Conservation (phyloP, 495 filamentous ascomycete genomes). For the Penicillium waksmanii region DNA sequence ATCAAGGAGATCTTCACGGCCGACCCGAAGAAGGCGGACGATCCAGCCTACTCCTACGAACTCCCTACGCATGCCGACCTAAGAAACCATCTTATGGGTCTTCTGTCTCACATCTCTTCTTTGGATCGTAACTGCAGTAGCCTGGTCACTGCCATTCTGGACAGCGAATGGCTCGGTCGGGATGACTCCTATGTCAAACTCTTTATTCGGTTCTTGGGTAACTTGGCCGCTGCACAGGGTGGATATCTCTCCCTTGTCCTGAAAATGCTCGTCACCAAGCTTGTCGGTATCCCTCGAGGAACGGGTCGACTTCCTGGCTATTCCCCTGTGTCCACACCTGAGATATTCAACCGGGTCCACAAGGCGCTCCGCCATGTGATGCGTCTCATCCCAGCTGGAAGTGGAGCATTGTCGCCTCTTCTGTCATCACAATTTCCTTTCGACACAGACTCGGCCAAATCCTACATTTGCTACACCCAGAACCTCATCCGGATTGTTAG, state of each 20-base stretch:
- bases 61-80: conserved; percentile 58
- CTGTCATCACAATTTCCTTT: conserved; percentile 72
- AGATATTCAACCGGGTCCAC: conserved; percentile 71
- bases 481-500: conserved; percentile 75
- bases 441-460: conserved; percentile 68
- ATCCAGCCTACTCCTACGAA: conserved; percentile 41
- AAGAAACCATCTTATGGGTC: conserved; percentile 73
- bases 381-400: conserved; percentile 75
- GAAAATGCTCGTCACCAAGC: conserved; percentile 77
- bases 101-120: conserved; percentile 71
- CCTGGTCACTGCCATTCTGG: conserved; percentile 72
- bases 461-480: conserved; percentile 74
- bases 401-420: conserved; percentile 66
- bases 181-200: conserved; percentile 78
- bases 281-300: conserved; percentile 58
- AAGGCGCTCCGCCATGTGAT: conserved; percentile 74
- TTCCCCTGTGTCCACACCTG: conserved; percentile 56
- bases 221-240: conserved; percentile 77
- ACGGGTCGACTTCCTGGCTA: conserved; percentile 64
- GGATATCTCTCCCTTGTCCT: conserved; percentile 66
- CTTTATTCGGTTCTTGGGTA: conserved; percentile 79
- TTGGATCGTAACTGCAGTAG: conserved; percentile 74
- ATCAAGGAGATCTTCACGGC: conserved; percentile 70
- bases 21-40: conserved; percentile 46
- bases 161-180: conserved; percentile 81